Base-by-base conservation (phyloP, 768 basidiomycete species). In the Collybiopsis luxurians region DNA sequence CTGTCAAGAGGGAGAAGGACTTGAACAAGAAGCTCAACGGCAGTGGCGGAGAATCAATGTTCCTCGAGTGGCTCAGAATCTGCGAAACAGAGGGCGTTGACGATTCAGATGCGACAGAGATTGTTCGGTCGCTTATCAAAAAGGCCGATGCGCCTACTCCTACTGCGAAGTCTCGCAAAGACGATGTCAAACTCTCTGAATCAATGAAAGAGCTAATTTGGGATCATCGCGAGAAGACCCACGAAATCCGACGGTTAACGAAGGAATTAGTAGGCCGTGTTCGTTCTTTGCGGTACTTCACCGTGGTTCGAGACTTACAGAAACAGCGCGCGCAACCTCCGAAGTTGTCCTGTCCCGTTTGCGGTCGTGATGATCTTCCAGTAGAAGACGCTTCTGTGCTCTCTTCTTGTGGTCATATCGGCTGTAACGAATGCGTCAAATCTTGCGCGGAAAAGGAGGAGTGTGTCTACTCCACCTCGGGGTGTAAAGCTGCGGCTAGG, bases 221-320 rank as follows among this genome's bases (percentile, higher is more conserved):
- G 91, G 84, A 83, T 36, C 87, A 92, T 64, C 86, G 94, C 31
- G 92, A 95, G 70, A 83, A 91, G 65, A 88, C 91, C 1, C 93
- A 96, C 67, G 84, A 87, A 45, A 87, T 96, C 55, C 85, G 93
- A 45, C 83, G 86, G 47, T 73, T 97, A 45, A 84, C 84, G 31
- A 95, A 94, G 69, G 95, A 97, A 69, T 83, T 96, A 50, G 86
- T 92, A 26, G 93, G 92, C 28, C 89, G 95, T 48, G 84, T 92
- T 47, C 87, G 95, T 43, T 97, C 95, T 2, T 77, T 92, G 34
- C 90, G 95, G 43, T 97, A 93, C 74, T 97, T 98, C 75, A 90
- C 83, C 6, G 89, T 90, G 52, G 92, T 97, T 40, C 89, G 92
- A 42, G 90, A 95, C 63, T 77, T 95, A 42, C 94, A 97, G 68